Conservation (phyloP, 371 early-diverging fungal genomes). For the Catenaria anguillulae region DNA sequence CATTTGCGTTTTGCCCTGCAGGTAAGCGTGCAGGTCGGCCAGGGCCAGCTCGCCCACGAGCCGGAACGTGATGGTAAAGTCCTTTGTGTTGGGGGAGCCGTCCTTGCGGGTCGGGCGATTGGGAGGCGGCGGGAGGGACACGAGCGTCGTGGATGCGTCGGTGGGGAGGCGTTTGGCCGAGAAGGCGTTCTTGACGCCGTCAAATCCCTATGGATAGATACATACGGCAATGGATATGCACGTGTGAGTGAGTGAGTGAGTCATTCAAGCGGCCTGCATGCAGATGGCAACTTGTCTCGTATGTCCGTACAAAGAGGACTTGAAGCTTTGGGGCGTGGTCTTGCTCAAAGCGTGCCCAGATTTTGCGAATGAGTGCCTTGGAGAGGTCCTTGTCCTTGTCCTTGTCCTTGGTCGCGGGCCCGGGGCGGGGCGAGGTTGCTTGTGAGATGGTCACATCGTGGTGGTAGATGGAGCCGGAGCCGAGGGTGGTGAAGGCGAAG, state of each 20-base stretch:
- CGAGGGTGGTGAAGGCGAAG: conserved; percentile 9
- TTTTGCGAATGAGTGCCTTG: not conserved
- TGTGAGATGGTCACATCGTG: not conserved
- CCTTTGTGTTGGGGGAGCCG: no score
- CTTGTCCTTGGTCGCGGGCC: not conserved
- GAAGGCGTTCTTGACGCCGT: not conserved
- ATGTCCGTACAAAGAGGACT: no score
- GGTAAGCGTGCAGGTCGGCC: not conserved
- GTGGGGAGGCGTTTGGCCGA: not conserved
- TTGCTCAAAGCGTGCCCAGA: not conserved
- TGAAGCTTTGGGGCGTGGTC: not conserved
- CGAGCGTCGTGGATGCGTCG: no score
- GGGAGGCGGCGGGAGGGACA: not conserved
- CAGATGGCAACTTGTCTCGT: no score
- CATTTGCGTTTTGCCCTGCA: not conserved
- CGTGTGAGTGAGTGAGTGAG: not conserved
- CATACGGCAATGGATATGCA: not conserved
- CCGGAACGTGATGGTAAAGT: conserved; percentile 14
- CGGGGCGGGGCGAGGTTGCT: not conserved
- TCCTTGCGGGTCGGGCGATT: no score
- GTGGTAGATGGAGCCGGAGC: conserved; percentile 7
- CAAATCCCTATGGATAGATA: not conserved
- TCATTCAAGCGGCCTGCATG: not conserved
- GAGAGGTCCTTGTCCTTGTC: not conserved
- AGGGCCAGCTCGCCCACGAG: conserved; percentile 13